Conservation (phyloP, 164 flowering plant species). For the Tinospora cordifolia region DNA sequence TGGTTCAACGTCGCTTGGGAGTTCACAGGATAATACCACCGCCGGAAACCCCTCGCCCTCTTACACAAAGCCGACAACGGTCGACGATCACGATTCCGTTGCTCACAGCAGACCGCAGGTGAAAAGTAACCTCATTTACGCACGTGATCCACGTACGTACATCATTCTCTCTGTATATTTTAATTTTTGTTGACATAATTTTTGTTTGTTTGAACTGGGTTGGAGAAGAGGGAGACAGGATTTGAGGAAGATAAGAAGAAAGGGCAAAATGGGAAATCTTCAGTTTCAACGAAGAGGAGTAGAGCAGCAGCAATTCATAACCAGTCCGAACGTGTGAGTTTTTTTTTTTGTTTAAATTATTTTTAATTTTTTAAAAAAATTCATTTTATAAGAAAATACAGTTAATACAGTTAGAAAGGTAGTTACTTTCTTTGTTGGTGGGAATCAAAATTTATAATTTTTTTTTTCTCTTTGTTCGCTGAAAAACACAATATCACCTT, state of each 20-base stretch:
- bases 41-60: slow-evolving; percentile 25
- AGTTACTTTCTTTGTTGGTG: not conserved
- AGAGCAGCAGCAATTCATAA: slow-evolving; percentile 84
- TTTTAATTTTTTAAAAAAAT: too few species aligned
- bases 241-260: slow-evolving; percentile 33
- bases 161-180: not conserved
- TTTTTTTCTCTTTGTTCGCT: not conserved
- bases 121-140: not conserved
- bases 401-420: not conserved
- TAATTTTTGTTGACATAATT: not conserved
- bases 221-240: slow-evolving; percentile 27
- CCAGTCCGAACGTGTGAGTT: slow-evolving; percentile 75
- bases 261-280: slow-evolving; percentile 34
- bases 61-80: slow-evolving; percentile 25
- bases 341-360: too few species aligned
- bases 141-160: not conserved
- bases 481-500: too few species aligned
- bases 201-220: not conserved
- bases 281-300: slow-evolving; percentile 54
- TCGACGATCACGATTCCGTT: slow-evolving; percentile 52
- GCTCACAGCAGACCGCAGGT: slow-evolving; percentile 47
- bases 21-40: not conserved
- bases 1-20: slow-evolving; percentile 34
- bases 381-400: not conserved
- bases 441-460: not conserved